These are phyloP conservation scores for Garcia nutans DNA, from an alignment of 345 rosid genomes.

Conservation along the genomic window DNA sequence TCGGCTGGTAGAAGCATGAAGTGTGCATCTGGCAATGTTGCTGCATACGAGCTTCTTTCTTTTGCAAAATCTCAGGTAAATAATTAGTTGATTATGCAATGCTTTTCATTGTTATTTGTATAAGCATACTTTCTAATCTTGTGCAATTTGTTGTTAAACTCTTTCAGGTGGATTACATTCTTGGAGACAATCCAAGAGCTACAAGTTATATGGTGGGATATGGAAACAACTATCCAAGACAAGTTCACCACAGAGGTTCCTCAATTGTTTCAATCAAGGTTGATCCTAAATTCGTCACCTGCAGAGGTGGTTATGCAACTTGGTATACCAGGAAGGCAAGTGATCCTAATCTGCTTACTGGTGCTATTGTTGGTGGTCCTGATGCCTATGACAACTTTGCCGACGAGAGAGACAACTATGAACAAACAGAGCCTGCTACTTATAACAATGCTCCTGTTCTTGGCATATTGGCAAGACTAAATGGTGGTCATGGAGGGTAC, in stretches of 20 bases:
- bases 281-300: conserved; percentile 59
- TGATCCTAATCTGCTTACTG: conserved; percentile 86
- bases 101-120: background rate
- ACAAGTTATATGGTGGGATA: conserved; percentile 98
- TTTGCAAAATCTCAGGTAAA: conserved; percentile 88
- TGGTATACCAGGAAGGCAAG: conserved; percentile 75
- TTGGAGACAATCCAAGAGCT: conserved; percentile 96
- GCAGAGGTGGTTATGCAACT: conserved; percentile 94
- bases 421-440: conserved; percentile 98
- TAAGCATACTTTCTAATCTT: background rate
- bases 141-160: background rate
- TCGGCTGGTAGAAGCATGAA: conserved; percentile 56
- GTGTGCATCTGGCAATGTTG: conserved; percentile 62
- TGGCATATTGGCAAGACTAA: conserved; percentile 81
- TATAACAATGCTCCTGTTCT: conserved; percentile 96
- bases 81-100: background rate
- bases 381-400: conserved; percentile 94
- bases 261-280: conserved; percentile 84
- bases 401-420: conserved; percentile 86
- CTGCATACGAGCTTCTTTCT: conserved; percentile 62
- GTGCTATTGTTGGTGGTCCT: conserved; percentile 96
- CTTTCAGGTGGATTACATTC: conserved; percentile 79
- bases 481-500: conserved; percentile 61
- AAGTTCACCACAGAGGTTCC: conserved; percentile 89
- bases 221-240: conserved; percentile 86